Percentiles rank a stretch among this genome's conserved stretches.
These are phyloP conservation scores for Cytospora piceicola DNA, from an alignment of 2,329 filamentous ascomycete genomes.

Conservation along the genomic window DNA sequence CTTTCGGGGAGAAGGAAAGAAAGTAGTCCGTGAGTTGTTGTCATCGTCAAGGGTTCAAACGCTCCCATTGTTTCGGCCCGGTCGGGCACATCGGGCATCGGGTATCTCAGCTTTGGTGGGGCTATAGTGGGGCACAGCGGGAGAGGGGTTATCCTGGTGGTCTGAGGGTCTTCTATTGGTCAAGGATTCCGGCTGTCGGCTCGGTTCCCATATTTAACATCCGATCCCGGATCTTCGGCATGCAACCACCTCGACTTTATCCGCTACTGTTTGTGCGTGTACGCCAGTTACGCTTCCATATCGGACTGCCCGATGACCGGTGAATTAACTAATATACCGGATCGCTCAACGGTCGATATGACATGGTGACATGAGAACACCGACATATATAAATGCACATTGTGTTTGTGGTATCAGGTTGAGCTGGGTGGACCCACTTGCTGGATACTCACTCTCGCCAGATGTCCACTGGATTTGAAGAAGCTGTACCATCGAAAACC, in stretches of 20 bases:
- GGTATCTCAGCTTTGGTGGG: background rate
- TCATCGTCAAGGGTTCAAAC: background rate
- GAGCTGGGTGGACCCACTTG: too few species aligned
- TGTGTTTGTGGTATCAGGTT: too few species aligned
- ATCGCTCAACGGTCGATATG: too few species aligned
- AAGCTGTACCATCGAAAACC: too few species aligned
- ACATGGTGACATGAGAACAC: too few species aligned
- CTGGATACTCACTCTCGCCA: too few species aligned
- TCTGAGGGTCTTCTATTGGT: background rate
- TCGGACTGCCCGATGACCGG: background rate
- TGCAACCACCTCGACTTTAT: background rate
- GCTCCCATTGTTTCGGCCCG: background rate
- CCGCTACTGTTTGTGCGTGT: too few species aligned
- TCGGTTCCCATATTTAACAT: background rate
- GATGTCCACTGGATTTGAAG: too few species aligned
- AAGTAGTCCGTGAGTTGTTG: background rate
- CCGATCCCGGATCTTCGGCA: background rate
- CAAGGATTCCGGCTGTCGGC: background rate
- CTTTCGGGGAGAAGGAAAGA: too few species aligned
- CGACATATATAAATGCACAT: too few species aligned
- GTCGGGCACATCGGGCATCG: slow-evolving; percentile 4
- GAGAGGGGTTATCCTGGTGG: background rate
- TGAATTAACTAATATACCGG: too few species aligned
- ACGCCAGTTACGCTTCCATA: too few species aligned
- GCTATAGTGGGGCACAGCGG: background rate